Evolutionary conservation across 202 grass and related monocot genomes (phyloP).

Genomic region (Elaeis oleifera): DNA sequence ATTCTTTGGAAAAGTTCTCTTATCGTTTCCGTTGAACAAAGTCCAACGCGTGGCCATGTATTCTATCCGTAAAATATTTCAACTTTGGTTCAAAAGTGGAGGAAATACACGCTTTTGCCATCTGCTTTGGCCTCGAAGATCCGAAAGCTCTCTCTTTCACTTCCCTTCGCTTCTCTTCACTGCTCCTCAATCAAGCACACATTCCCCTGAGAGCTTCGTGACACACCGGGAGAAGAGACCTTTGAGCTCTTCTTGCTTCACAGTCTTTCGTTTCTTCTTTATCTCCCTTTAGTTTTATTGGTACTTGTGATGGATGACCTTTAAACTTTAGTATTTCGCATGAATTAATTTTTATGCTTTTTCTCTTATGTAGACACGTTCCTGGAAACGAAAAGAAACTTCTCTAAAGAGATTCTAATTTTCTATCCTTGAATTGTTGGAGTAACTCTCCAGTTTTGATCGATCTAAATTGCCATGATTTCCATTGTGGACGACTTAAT

Average conservation of each 20-base stretch:
- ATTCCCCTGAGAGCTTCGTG: constrained; percentile 7
- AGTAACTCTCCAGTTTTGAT: too few relatives aligned
- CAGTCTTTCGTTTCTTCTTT: neutral
- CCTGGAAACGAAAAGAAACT: too few relatives aligned
- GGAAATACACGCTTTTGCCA: too few relatives aligned
- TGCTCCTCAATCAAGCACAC: constrained; percentile 7
- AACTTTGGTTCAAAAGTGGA: too few relatives aligned
- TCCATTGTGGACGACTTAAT: too few relatives aligned
- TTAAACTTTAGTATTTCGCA: constrained; percentile 31
- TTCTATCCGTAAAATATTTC: neutral
- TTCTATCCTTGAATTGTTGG: too few relatives aligned
- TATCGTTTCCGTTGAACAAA: constrained; percentile 21
- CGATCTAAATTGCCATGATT: too few relatives aligned
- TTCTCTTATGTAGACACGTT: neutral
- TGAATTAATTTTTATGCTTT: constrained; percentile 18
- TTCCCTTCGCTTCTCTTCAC: constrained; percentile 4
- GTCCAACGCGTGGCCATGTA: neutral
- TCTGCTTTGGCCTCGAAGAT: too few relatives aligned
- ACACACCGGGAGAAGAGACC: constrained; percentile 8
- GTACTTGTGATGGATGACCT: constrained; percentile 21
- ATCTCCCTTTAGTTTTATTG: constrained; percentile 14
- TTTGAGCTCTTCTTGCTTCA: neutral
- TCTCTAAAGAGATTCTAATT: too few relatives aligned
- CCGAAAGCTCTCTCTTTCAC: neutral
- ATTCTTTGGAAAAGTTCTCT: constrained; percentile 37